Evolutionary conservation across 495 filamentous ascomycete species (phyloP), one percentile per base, ranked within the genome.

Genomic region (Xylaria bambusicola): DNA sequence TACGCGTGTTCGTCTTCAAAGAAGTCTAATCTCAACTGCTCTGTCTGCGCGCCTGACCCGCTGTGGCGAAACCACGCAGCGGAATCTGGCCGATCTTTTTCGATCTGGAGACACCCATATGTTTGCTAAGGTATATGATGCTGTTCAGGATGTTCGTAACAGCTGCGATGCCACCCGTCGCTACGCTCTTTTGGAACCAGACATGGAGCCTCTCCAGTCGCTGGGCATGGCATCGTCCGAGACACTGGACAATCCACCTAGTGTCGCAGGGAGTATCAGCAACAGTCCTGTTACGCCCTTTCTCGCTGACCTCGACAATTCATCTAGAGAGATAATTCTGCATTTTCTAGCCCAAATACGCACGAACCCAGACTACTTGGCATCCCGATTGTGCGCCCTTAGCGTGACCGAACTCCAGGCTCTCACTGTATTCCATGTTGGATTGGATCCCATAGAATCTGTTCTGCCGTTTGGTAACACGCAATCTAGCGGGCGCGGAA

Each of bases 61-160:
- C 58, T 87, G 87, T 60, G 88, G 89, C 53, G 86, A 89, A 64
- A 84, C 89, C 42, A 85, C 89, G 51, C 87, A 94, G 73, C 83
- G 88, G 17, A 90, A 88, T 62, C 77, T 98, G 66, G 90, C 94
- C 62, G 93, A 98, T 67, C 84, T 85, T 68, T 91, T 96, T 73
- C 89, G 88, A 64, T 86, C 88, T 47, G 93, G 96, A 70, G 91
- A 97, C 73, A 96, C 94, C 77, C 86, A 86, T 66, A 87, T 81
- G 63, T 98, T 98, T 75, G 88, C 88, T 53, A 84, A 83, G 66
- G 78, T 97, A 46, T 96, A 93, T 72, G 90, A 93, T 78, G 88
- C 91, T 49, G 80, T 96, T 60, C 87, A 92, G 76, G 91, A 96
- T 74, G 88, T 97, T 49, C 84, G 88, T 73, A 89, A 90, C 66